Evolutionary conservation across 352 stramenopile species (phyloP), one percentile per base, ranked within the genome.

Genomic region (Globisporangium radiosum): DNA sequence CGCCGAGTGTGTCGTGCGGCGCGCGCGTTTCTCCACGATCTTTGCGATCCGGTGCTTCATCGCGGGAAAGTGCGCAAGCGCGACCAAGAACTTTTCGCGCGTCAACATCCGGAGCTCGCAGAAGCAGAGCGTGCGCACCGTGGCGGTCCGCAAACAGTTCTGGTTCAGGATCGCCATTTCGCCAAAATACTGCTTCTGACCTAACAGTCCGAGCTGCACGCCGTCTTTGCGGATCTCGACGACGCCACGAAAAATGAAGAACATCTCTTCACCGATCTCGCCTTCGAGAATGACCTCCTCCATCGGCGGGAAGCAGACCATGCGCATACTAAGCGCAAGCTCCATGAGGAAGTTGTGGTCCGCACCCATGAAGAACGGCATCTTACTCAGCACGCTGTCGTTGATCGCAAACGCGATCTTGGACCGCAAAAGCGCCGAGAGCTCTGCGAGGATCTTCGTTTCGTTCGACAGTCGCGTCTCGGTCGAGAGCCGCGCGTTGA

Each of bases 391-490:
- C 45, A 91, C 84, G 33, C 82, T 74, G 64, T 89, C 81, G 64
- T 89, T 91, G 53, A 91, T 91, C 38, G 70, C 78, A 9, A 91
- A 62, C 25, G 81, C 81, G 64, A 91, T 91, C 52, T 91, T 91
- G 7, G 76, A 88, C 4, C 81, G 76, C 43, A 91, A 66, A 58
- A 85, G 79, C 13, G 81, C 81, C 5, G 78, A 89, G 6, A 91
- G 56, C 19, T 89, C 78, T 42, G 68, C 71, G 6, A 91, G 62
- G 54, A 91, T 86, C 11, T 84, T 66, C 36, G 75, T 62, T 54
- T 91, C 78, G n/a, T 85, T 82, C 50, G 55, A 63, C 37, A 91
- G 60, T 56, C 85, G 82, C 56, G 70, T 81, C 61, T 91, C 81
- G 7, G 71, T 73, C 0, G 78, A 91, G 62, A 79, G 66, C 13